Evolutionary conservation across 352 stramenopile species (phyloP), one percentile per base, ranked within the genome.

Genomic region (Phytopythium sindhum): DNA sequence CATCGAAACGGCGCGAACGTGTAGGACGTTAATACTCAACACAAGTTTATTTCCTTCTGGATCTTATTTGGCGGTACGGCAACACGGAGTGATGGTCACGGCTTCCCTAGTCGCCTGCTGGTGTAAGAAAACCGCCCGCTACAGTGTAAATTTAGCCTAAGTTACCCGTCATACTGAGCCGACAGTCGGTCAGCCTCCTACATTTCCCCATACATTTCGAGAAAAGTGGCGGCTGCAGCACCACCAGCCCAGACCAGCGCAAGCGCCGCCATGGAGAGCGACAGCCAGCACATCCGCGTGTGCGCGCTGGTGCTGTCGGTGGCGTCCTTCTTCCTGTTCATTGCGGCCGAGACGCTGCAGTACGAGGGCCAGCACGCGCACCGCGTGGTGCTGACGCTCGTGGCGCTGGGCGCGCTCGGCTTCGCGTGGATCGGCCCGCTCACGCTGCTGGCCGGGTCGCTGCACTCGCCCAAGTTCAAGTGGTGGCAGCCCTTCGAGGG

Each of bases 401-500:
- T 84, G 26, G 78, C 78, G 12, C 64, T 84, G 24, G 78, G 74
- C 33, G 72, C 72, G 57, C 73, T 88, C 26, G 74, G 72, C 35
- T 80, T 88, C 42, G 76, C 76, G 31, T 88, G 78, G 78, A 84
- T 78, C 61, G 78, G 78, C 0, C 78, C 78, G 45, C 67, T 88
- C 37, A 88, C 77, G 56, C 61, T 86, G 29, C 72, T 88, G 26
- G 78, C 78, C 9, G 78, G 76, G 26, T 77, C 76, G 24, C 69
- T 81, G 47, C 68, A 65, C 11, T 78, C 71, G 17, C 62, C 67
- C 28, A 63, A 63, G 11, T 88, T 88, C 67, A 76, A 80, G 58
- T 81, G 75, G 77, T 88, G 78, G 78, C 76, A 84, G 62, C 78
- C 76, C 4, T 86, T 88, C 56, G 68, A 82, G 53, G 78, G 78